A percentile compares a stretch with the other conserved stretches of the same genome.
These are phyloP conservation scores for Jatropha multifida DNA, from an alignment of 441 rosid species.

Conservation along the genomic window DNA sequence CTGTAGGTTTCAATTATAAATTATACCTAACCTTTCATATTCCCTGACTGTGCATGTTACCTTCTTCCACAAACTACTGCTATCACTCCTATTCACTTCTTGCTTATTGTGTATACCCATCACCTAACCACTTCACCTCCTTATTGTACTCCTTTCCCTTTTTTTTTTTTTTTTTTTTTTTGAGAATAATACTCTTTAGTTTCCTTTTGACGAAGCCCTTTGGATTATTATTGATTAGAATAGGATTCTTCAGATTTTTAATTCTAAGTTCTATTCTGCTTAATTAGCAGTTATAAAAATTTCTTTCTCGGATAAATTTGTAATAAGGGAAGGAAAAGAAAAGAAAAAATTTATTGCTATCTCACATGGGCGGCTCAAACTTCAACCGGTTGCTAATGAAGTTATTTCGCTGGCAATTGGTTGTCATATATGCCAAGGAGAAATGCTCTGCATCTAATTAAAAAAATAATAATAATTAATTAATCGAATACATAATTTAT, in stretches of 20 bases:
- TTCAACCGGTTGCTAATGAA: conserved; percentile 17
- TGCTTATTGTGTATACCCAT: background rate
- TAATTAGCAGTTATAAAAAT: too few species aligned
- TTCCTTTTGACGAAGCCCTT: background rate
- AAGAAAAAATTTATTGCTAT: background rate
- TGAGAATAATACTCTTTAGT: background rate
- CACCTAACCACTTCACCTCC: conserved; percentile 3
- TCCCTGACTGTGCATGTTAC: background rate
- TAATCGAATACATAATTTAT: background rate
- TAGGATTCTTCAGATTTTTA: too few species aligned
- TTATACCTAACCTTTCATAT: background rate
- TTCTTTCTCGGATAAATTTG: too few species aligned
- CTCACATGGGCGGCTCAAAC: conserved; percentile 10
- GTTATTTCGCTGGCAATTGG: conserved; percentile 29
- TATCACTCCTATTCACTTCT: background rate
- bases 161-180: too few species aligned
- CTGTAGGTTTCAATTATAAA: background rate
- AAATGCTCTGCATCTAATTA: conserved; percentile 1
- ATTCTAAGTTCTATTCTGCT: too few species aligned
- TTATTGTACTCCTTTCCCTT: background rate
- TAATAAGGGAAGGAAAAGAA: too few species aligned
- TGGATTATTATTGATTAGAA: background rate
- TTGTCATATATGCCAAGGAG: background rate
- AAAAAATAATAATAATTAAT: background rate
- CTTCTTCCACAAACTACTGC: background rate